A percentile compares a stretch with the other conserved stretches of the same genome.
Evolutionary conservation across 2,329 filamentous ascomycete genomes (phyloP).

Genomic region (Microcyclosporella mali): DNA sequence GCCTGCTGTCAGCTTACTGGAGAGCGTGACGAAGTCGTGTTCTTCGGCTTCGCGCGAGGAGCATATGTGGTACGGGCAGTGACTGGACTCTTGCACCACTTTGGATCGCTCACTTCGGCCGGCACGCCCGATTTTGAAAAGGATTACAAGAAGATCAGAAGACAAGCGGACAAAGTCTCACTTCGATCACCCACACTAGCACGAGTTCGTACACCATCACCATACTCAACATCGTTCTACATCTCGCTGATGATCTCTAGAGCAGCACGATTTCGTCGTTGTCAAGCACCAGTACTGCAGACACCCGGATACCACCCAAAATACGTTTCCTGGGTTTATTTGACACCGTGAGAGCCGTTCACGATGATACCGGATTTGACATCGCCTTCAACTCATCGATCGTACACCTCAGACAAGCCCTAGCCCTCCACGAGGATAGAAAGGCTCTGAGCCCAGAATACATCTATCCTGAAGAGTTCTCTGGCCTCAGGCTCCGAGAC

Average conservation of each 20-base stretch:
- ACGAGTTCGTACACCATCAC: too few species aligned
- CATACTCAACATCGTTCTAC: too few species aligned
- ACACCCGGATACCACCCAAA: slow-evolving; percentile 23
- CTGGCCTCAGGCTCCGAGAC: slow-evolving; percentile 9
- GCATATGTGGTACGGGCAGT: slow-evolving; percentile 38
- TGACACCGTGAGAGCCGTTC: slow-evolving; percentile 32
- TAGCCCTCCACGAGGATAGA: slow-evolving; percentile 37
- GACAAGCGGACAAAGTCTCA: slow-evolving; percentile 12
- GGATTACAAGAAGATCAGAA: slow-evolving; percentile 26
- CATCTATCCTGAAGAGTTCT: slow-evolving; percentile 19
- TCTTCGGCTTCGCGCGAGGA: slow-evolving; percentile 39
- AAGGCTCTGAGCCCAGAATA: slow-evolving; percentile 25
- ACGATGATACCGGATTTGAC: slow-evolving; percentile 26
- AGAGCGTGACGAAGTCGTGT: slow-evolving; percentile 34
- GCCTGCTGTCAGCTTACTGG: slow-evolving; percentile 17
- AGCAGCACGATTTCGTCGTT: slow-evolving; percentile 9
- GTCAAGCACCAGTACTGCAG: slow-evolving; percentile 6
- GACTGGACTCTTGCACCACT: slow-evolving; percentile 35
- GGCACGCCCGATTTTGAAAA: slow-evolving; percentile 23
- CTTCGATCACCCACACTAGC: too few species aligned
- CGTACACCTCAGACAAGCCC: slow-evolving; percentile 34
- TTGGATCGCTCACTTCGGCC: slow-evolving; percentile 25
- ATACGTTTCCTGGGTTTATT: slow-evolving; percentile 37
- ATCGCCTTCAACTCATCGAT: slow-evolving; percentile 32
- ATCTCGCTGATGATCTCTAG: background rate